Evolutionary conservation across 805 yeast genomes (phyloP), one percentile per base, ranked within the genome.

Genomic region (Sugiyamaella americana): DNA sequence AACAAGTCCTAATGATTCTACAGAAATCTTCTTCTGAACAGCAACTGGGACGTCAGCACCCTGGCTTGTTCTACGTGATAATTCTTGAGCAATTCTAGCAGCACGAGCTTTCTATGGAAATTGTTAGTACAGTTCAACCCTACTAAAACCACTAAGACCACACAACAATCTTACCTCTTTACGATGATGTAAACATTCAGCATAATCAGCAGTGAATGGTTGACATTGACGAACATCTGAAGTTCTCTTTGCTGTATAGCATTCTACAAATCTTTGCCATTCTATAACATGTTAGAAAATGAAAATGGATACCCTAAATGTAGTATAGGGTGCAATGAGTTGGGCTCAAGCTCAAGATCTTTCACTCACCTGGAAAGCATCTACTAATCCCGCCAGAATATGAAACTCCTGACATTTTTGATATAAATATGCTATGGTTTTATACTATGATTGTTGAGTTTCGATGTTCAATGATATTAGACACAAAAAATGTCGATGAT

Each of bases 101-200:
- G 63, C 61, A 21, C 66, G 63, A 40, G 52, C 53, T 51, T 56
- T 58, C 54, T 44, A 16, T 35, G 34, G n/a, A 29, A 29, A 11
- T 11, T n/a, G 34, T 29, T 29, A 29, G 34, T n/a, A n/a, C n/a
- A n/a, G n/a, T n/a, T n/a, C n/a, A 29, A 29, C n/a, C 34, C 34
- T 29, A 29, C n/a, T 29, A 11, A 29, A 29, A 29, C 34, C 11
- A 11, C 34, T 35, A 35, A 10, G 17, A 6, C n/a, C 6, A 8
- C 11, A 11, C 34, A 4, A 11, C 19, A 13, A 2, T 41, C 47
- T 49, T 42, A 56, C 65, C 59, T 71, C 79, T 58, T 73, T 73
- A 16, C 58, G 61, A 59, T 73, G 78, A 57, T 69, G 75, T 40
- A 74, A 65, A 55, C 79, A 74, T 60, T 74, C 79, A 41, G 63